Percentiles rank a stretch among this genome's conserved stretches.
phyloP scores from a whole-genome alignment of 2,329 filamentous ascomycete genomes.

The Apiospora sp. region DNA sequence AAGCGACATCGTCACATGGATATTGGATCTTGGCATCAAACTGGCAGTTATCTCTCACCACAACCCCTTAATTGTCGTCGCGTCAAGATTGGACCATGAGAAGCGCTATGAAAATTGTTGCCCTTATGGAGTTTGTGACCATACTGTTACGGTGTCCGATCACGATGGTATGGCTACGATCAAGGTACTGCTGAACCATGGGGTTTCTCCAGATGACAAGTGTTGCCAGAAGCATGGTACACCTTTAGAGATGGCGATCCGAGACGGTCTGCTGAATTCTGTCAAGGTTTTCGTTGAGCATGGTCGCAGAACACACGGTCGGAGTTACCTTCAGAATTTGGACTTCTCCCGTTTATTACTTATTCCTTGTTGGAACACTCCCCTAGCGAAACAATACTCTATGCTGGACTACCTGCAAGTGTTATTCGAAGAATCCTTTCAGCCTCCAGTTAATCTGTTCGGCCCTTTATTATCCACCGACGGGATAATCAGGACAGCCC shows the following conservation, averaged over 20 bases:
- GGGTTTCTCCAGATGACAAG: neutral
- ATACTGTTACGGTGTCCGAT: neutral
- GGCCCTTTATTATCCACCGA: neutral
- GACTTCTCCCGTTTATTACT: neutral
- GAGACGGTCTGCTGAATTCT: too few species aligned
- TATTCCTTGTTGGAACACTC: neutral
- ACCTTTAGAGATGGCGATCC: neutral
- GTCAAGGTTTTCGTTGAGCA: neutral
- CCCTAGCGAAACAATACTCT: too few species aligned
- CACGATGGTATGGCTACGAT: neutral
- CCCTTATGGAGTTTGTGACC: neutral
- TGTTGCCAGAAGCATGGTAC: neutral
- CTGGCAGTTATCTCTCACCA: neutral
- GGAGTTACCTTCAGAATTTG: neutral
- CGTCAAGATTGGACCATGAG: too few species aligned
- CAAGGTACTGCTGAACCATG: neutral
- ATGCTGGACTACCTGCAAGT: neutral
- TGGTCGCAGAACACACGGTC: neutral
- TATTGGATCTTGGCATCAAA: neutral
- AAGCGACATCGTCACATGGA: neutral
- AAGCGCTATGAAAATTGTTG: too few species aligned
- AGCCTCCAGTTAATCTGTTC: neutral
- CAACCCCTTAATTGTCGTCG: neutral
- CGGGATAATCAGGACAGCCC: neutral
- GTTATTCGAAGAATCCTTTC: neutral